A percentile compares a stretch with the other conserved stretches of the same genome.
These are phyloP conservation scores for Boletus smithii DNA, from an alignment of 1,284 basidiomycete species.

Conservation along the genomic window DNA sequence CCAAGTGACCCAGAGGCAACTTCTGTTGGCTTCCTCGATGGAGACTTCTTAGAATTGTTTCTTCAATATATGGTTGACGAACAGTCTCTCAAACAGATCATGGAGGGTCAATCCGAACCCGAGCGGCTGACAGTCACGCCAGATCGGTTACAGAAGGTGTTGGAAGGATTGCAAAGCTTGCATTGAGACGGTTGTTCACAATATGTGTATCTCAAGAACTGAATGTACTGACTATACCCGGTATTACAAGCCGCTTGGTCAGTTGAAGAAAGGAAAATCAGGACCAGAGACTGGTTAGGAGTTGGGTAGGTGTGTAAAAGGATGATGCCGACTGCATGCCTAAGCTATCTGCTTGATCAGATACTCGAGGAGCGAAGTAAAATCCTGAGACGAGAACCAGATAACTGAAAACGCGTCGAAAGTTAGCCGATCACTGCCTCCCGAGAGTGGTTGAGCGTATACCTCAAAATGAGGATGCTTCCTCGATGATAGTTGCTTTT, in stretches of 20 bases:
- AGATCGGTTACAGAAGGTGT: slow-evolving; percentile 45
- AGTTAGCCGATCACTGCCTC: slow-evolving; percentile 1
- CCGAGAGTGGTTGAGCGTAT: slow-evolving; percentile 11
- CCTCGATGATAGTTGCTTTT: slow-evolving; percentile 96
- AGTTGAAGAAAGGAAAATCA: slow-evolving; percentile 14
- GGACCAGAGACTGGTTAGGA: slow-evolving; percentile 21
- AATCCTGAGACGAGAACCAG: slow-evolving; percentile 59
- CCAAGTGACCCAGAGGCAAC: slow-evolving; percentile 52
- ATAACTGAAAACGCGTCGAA: slow-evolving; percentile 40
- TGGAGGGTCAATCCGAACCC: slow-evolving; percentile 52
- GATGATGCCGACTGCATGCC: slow-evolving; percentile 4
- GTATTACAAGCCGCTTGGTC: neutral
- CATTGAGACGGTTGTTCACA: slow-evolving; percentile 43
- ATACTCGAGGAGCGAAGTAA: slow-evolving; percentile 49
- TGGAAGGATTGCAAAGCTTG: slow-evolving; percentile 61
- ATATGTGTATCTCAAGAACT: slow-evolving; percentile 16
- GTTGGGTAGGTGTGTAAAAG: neutral
- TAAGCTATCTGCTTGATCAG: slow-evolving; percentile 19
- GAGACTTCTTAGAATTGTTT: slow-evolving; percentile 79
- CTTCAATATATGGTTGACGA: slow-evolving; percentile 40
- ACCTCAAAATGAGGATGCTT: slow-evolving; percentile 89
- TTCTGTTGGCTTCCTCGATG: slow-evolving; percentile 82
- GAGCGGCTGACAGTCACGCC: slow-evolving; percentile 49
- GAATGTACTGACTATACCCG: slow-evolving; percentile 16
- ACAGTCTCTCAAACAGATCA: slow-evolving; percentile 43